These are phyloP conservation scores for Fusarium foetens DNA, from an alignment of 2,329 filamentous ascomycete genomes.

Conservation along the genomic window DNA sequence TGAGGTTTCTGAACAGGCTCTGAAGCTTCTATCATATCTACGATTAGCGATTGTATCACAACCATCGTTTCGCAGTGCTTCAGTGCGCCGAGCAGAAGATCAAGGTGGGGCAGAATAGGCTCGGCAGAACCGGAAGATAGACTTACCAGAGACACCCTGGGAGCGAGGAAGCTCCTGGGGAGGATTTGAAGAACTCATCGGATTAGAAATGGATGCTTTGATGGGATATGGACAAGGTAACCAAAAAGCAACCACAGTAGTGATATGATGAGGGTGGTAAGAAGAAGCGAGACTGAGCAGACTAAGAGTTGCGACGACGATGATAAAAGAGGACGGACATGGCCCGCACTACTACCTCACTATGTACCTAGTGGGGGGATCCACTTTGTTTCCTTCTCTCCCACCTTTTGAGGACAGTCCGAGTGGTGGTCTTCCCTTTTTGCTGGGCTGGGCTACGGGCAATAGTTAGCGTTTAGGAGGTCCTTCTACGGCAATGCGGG, in stretches of 20 bases:
- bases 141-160: constrained; percentile 41
- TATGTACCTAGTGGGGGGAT: constrained; percentile 42
- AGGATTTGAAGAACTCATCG: constrained; percentile 37
- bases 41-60: constrained; percentile 37
- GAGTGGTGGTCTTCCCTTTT: constrained; percentile 10
- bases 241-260: constrained; percentile 24
- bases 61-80: constrained; percentile 7
- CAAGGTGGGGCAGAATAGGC: constrained; percentile 43
- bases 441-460: constrained; percentile 2
- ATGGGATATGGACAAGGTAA: constrained; percentile 18
- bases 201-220: constrained; percentile 19
- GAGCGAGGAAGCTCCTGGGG: constrained; percentile 32
- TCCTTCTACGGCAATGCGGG: constrained; percentile 19
- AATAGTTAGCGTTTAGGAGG: constrained; percentile 12
- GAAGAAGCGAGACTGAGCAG: constrained; percentile 36
- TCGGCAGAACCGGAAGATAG: constrained; percentile 41
- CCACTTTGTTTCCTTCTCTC: constrained; percentile 19
- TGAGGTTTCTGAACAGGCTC: constrained; percentile 17
- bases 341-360: constrained; percentile 9
- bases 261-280: constrained; percentile 31
- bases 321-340: constrained; percentile 44
- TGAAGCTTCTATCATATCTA: constrained; percentile 12
- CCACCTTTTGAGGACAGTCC: constrained; percentile 2
- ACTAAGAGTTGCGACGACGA: constrained; percentile 41
- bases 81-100: constrained; percentile 18